These are phyloP conservation scores for Alternaria brassicicola DNA, from an alignment of 2,329 filamentous ascomycete genomes.

Conservation along the genomic window DNA sequence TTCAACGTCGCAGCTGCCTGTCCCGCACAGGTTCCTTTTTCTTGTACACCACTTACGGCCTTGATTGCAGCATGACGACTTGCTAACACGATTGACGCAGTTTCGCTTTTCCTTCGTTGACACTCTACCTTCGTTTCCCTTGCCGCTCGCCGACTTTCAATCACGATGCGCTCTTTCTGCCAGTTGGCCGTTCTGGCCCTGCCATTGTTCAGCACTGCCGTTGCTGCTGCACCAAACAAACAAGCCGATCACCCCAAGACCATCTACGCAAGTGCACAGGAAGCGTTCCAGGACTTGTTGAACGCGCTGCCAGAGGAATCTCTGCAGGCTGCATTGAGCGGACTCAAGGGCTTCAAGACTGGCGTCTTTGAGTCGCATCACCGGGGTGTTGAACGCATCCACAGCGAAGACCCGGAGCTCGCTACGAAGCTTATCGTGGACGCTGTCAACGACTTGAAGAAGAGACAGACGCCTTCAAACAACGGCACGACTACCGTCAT, in stretches of 20 bases:
- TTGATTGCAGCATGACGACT: conserved; percentile 8
- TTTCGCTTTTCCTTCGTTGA: conserved; percentile 13
- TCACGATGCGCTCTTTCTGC: conserved; percentile 42
- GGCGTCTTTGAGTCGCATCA: conserved; percentile 71
- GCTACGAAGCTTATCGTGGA: conserved; percentile 68
- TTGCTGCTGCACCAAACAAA: conserved; percentile 29
- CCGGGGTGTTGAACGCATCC: conserved; percentile 67
- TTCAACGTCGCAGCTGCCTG: neutral
- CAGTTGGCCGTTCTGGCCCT: conserved; percentile 39
- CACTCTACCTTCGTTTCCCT: conserved; percentile 8
- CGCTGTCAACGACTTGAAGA: conserved; percentile 59
- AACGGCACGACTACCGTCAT: conserved; percentile 31
- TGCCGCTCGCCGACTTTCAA: neutral
- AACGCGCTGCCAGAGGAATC: conserved; percentile 63
- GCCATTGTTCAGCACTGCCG: conserved; percentile 36
- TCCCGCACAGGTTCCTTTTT: conserved; percentile 6
- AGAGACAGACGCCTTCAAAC: conserved; percentile 44
- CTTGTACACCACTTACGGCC: conserved; percentile 9
- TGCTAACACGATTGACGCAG: conserved; percentile 30
- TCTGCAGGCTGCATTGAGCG: conserved; percentile 70
- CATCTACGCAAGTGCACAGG: conserved; percentile 43
- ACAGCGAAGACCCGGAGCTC: conserved; percentile 65
- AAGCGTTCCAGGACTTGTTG: conserved; percentile 62
- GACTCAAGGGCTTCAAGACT: conserved; percentile 68
- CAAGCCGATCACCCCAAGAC: conserved; percentile 15